Evolutionary conservation across 2,329 filamentous ascomycete genomes (phyloP), one percentile per base, ranked within the genome.

Genomic region (Triangularia verruculosa): DNA sequence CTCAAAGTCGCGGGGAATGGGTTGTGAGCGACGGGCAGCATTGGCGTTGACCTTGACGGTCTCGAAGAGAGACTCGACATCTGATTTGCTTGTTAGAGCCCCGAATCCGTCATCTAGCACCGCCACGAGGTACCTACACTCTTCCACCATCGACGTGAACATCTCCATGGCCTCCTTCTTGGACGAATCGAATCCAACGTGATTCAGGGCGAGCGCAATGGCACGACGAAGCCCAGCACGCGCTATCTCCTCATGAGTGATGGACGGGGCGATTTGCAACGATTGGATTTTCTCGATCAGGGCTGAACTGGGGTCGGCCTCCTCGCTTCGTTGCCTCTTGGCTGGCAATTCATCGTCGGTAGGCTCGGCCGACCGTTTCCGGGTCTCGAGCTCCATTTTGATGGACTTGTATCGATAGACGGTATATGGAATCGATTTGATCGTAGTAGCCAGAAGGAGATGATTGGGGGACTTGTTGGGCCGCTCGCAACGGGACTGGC

Each of bases 1-100:
- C 66, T 86, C 82, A 66, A 86, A 88, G 71, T 89, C 86, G 34
- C 76, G 73, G 0, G 86, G 85, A 2, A 82, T 81, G 0, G 85
- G 81, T 59, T 82, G 76, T 15, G 80, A 78, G 62, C 86, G 80
- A 32, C 84, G 81, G 22, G 83, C 77, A 1, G 79, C 76, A 13
- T 82, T 74, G 20, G 83, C 78, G 17, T 80, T 72, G 24, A 74
- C 74, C 67, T 81, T 82, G 56, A 83, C 72, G 59, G 83, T 79
- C 13, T 79, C 72, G n/a, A 81, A 75, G 17, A 87, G 76, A 5
- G 78, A 79, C 2, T 76, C 72, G 15, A 86, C 70, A 66, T 86
- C 84, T 87, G 66, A 12, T 7, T 15, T 20, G 5, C 7, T 12
- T 43, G 62, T 66, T 32, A 68, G 62, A 30, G 3, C 28, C 4